A percentile compares a stretch with the other conserved stretches of the same genome.
phyloP scores from a whole-genome alignment of 192 early-diverging fungal genomes.

The Rhizophlyctis rosea region DNA sequence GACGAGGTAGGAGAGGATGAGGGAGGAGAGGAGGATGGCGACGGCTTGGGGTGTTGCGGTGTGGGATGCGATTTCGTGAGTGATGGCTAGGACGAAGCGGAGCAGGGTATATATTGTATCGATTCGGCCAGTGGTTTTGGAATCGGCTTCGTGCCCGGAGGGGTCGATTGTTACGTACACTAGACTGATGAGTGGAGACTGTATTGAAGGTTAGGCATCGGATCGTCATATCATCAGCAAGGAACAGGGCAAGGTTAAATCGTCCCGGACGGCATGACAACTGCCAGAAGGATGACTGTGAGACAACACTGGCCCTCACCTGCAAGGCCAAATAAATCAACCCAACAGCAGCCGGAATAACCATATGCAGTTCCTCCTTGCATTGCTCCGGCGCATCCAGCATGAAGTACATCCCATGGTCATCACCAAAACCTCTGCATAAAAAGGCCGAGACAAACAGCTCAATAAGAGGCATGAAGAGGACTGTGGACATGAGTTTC shows the following conservation, averaged over 20 bases:
- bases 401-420: neutral
- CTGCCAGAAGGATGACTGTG: neutral
- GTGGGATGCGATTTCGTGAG: neutral
- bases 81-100: conserved; percentile 6
- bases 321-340: conserved; percentile 11
- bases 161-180: conserved; percentile 22
- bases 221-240: too few relatives aligned
- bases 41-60: neutral
- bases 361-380: conserved; percentile 4
- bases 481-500: conserved; percentile 19
- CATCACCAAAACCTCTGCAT: neutral
- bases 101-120: conserved; percentile 19
- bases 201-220: conserved; percentile 8
- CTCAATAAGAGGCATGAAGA: conserved; percentile 22
- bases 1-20: neutral
- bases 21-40: neutral
- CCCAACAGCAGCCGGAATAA: conserved; percentile 3
- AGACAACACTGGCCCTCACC: neutral
- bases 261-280: too few relatives aligned
- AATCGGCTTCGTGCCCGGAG: neutral
- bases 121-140: conserved; percentile 23
- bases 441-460: conserved; percentile 12
- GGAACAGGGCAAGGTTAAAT: too few relatives aligned
- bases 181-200: conserved; percentile 9
- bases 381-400: too few relatives aligned